Percentiles rank a stretch among this genome's conserved stretches.
These are phyloP conservation scores for Ganoderma leucocontextum DNA, from an alignment of 1,284 basidiomycete species.

Conservation along the genomic window DNA sequence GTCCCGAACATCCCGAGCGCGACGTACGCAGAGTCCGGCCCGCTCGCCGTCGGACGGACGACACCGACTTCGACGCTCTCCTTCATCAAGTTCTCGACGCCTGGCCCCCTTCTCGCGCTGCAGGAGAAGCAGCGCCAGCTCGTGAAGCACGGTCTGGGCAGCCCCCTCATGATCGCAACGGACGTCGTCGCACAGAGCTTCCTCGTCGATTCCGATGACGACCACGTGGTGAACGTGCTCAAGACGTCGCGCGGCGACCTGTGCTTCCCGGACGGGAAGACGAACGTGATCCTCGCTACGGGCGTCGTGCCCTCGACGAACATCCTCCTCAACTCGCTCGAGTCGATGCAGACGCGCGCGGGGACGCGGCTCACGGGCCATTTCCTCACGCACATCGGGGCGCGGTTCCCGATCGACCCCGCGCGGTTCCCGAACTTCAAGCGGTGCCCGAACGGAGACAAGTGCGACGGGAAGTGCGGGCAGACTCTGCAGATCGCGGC, in stretches of 20 bases:
- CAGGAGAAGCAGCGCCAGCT: conserved; percentile 35
- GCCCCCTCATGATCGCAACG: conserved; percentile 33
- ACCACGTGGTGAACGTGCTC: conserved; percentile 19
- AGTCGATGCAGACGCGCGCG: conserved; percentile 9
- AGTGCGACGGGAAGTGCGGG: conserved; percentile 5
- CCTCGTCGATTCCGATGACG: conserved; percentile 18
- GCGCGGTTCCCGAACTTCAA: background rate
- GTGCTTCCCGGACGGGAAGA: conserved; percentile 26
- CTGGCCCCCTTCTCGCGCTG: conserved; percentile 36
- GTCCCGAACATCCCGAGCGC: conserved; percentile 2
- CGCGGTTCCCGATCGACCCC: conserved; percentile 20
- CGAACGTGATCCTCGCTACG: conserved; percentile 39
- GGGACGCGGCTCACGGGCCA: conserved; percentile 30
- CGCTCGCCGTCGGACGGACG: conserved; percentile 24
- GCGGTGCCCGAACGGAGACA: background rate
- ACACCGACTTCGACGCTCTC: conserved; percentile 20
- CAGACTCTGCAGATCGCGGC: conserved; percentile 30
- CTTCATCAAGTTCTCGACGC: conserved; percentile 40
- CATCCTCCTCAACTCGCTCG: conserved; percentile 35
- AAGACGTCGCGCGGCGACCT: conserved; percentile 32
- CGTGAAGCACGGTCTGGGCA: conserved; percentile 24
- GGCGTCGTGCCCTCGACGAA: conserved; percentile 38
- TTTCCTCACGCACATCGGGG: conserved; percentile 32
- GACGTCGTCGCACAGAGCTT: conserved; percentile 25
- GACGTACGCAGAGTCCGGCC: conserved; percentile 13